These are phyloP conservation scores for Daldinia vernicosa DNA, from an alignment of 495 filamentous ascomycete genomes.

Conservation along the genomic window DNA sequence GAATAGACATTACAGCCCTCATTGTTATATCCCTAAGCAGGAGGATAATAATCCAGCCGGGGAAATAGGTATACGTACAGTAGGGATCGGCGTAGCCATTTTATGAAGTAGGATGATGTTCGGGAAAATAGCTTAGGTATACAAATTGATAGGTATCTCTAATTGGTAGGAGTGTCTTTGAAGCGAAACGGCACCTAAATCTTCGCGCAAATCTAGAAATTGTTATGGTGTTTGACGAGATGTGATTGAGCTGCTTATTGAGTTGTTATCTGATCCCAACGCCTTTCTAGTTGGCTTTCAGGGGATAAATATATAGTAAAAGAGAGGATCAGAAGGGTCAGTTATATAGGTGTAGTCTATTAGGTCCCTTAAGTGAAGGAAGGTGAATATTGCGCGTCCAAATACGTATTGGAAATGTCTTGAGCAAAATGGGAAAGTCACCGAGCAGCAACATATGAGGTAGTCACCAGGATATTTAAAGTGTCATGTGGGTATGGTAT, in stretches of 20 bases:
- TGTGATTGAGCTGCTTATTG: neutral
- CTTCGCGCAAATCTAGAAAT: neutral
- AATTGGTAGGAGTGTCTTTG: neutral
- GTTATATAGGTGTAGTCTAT: neutral
- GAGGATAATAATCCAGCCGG: neutral
- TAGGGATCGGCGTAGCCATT: neutral
- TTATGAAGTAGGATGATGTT: neutral
- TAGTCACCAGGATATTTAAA: neutral
- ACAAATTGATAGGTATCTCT: neutral
- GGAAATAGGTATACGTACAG: slow-evolving; percentile 2
- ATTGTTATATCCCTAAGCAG: neutral
- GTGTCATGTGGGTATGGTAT: neutral
- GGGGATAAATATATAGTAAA: neutral
- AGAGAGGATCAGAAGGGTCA: neutral
- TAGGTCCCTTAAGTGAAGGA: neutral
- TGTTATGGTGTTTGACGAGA: neutral
- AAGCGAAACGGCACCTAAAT: neutral
- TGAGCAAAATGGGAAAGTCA: neutral
- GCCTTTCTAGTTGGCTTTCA: neutral
- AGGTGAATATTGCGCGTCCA: neutral
- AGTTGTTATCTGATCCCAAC: neutral
- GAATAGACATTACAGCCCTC: neutral
- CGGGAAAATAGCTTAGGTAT: neutral
- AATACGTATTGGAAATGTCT: neutral
- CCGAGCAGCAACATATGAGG: neutral